Conservation (phyloP, 2,329 filamentous ascomycete genomes). For the Furcasterigmium furcatum region DNA sequence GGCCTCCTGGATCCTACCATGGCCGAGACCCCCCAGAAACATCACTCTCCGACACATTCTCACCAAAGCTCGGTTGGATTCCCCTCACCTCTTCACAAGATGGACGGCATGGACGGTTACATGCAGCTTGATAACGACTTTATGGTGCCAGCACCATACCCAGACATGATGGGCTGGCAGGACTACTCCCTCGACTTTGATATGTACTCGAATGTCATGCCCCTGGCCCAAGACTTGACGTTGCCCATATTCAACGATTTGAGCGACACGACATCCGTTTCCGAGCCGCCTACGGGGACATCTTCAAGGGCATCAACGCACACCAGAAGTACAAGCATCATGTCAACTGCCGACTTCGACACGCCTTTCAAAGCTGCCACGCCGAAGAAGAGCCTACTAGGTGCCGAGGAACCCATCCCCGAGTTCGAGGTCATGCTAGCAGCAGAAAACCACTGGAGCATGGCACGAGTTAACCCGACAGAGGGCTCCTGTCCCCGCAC, state of each 20-base stretch:
- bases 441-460: conserved; percentile 46
- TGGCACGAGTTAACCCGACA: conserved; percentile 46
- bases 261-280: conserved; percentile 36
- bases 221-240: conserved; percentile 28
- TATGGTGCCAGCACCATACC: conserved; percentile 31
- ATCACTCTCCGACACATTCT: conserved; percentile 25
- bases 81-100: conserved; percentile 29
- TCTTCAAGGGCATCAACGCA: conserved; percentile 41
- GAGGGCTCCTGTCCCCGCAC: conserved; percentile 42
- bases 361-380: conserved; percentile 23
- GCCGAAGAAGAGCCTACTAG: conserved; percentile 13
- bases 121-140: conserved; percentile 33
- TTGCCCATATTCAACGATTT: conserved; percentile 33
- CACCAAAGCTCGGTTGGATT: conserved; percentile 30
- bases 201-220: conserved; percentile 29
- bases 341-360: conserved; percentile 37
- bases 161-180: conserved; percentile 41
- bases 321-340: conserved; percentile 44
- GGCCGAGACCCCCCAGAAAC: conserved; percentile 21
- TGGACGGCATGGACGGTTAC: conserved; percentile 38
- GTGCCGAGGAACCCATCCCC: conserved; percentile 26
- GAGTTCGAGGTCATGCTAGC: conserved; percentile 45
- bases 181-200: conserved; percentile 41
- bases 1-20: conserved; percentile 27
- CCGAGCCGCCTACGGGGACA: conserved; percentile 35